Evolutionary conservation across 228 moss, liverwort and hornwort species (phyloP).

Genomic region (Sphagnum magellanicum): DNA sequence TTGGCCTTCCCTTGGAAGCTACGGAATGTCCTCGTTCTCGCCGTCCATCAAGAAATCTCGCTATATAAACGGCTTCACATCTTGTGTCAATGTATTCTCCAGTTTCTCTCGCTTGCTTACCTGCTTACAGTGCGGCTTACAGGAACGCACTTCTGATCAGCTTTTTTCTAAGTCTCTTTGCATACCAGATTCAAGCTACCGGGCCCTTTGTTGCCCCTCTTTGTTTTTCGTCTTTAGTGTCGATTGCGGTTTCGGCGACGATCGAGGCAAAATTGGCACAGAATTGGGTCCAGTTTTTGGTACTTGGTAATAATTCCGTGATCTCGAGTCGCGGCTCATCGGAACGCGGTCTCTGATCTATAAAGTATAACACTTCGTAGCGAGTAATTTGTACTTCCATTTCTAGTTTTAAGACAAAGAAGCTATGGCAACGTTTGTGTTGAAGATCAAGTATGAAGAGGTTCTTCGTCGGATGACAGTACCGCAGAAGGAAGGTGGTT

Average conservation of each 20-base stretch:
- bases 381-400: not conserved
- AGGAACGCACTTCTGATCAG: constrained; percentile 35
- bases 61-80: no score
- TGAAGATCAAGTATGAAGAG: constrained; percentile 66
- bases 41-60: no score
- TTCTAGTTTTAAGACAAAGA: not conserved
- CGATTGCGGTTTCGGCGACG: constrained; percentile 13
- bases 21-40: no score
- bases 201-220: constrained; percentile 12
- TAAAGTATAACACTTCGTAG: not conserved
- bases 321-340: constrained; percentile 34
- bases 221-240: not conserved
- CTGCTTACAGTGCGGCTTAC: constrained; percentile 41
- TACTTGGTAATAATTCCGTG: not conserved
- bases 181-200: constrained; percentile 16
- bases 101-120: not conserved
- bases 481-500: constrained; percentile 10
- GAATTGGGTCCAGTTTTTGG: not conserved
- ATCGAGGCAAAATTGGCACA: constrained; percentile 11
- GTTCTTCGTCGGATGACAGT: constrained; percentile 59
- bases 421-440: constrained; percentile 16
- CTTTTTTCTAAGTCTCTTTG: not conserved
- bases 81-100: no score
- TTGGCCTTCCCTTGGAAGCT: no score
- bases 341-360: constrained; percentile 36